These are phyloP conservation scores for Pythium volutum DNA, from an alignment of 352 stramenopile species.

Conservation along the genomic window DNA sequence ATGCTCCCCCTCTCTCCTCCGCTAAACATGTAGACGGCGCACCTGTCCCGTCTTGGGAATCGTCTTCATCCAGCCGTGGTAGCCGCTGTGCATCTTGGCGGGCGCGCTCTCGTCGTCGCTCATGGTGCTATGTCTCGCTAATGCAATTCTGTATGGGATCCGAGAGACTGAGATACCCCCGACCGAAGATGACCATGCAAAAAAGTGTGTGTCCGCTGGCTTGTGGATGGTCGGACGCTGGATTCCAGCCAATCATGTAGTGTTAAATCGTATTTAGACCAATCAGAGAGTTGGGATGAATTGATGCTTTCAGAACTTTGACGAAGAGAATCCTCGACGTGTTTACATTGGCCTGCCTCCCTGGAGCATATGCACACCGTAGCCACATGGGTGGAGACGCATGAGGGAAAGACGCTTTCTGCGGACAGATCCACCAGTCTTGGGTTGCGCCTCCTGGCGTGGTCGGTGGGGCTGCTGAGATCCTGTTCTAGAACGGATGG, in stretches of 20 bases:
- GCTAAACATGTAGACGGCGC: neutral
- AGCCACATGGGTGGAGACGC: neutral
- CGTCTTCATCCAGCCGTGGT: conserved; percentile 88
- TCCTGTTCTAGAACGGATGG: neutral
- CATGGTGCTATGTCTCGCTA: conserved; percentile 25
- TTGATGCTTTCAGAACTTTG: conserved; percentile 9
- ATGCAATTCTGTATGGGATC: conserved; percentile 1
- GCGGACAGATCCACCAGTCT: too few relatives aligned
- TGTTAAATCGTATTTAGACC: conserved; percentile 10
- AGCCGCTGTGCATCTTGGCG: conserved; percentile 76
- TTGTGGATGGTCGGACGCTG: neutral
- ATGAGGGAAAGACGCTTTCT: too few relatives aligned
- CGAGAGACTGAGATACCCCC: conserved; percentile 3
- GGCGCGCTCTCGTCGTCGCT: conserved; percentile 47
- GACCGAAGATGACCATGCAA: neutral
- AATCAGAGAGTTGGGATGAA: conserved; percentile 19
- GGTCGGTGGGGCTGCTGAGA: too few relatives aligned
- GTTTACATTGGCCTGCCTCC: neutral
- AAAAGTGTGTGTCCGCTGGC: neutral
- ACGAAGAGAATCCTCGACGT: neutral
- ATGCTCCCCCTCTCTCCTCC: neutral
- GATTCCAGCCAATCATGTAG: conserved; percentile 13
- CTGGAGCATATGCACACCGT: neutral
- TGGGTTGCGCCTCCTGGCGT: too few relatives aligned
- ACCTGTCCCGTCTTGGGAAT: conserved; percentile 80